These are phyloP conservation scores for Acanthamoeba triangularis DNA, from an alignment of 208 protist species.

Conservation along the genomic window DNA sequence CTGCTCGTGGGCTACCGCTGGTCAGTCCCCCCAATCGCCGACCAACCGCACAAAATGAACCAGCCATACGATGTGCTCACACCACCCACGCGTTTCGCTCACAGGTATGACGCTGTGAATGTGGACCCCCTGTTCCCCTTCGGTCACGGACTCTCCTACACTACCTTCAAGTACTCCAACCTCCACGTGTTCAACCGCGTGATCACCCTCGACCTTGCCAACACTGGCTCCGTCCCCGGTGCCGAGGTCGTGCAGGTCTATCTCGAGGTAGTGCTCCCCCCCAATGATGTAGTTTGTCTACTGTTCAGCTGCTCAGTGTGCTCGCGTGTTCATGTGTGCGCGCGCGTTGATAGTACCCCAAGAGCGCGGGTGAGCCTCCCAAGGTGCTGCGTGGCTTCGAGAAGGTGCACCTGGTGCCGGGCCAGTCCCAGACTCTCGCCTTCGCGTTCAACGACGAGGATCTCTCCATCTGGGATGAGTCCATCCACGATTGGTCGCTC, in stretches of 20 bases:
- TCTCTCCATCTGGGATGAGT: slow-evolving; percentile 82
- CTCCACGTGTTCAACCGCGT: slow-evolving; percentile 35
- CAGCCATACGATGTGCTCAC: background rate
- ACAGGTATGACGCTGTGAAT: slow-evolving; percentile 79
- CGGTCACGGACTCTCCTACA: slow-evolving; percentile 87
- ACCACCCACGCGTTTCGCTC: background rate
- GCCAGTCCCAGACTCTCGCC: slow-evolving; percentile 38
- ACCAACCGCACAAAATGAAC: background rate
- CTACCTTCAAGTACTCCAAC: slow-evolving; percentile 81
- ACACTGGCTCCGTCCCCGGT: slow-evolving; percentile 74
- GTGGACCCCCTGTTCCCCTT: slow-evolving; percentile 82
- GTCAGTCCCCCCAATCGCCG: too few species aligned
- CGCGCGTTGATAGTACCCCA: slow-evolving; percentile 61
- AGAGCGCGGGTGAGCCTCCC: slow-evolving; percentile 81
- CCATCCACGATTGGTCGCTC: slow-evolving; percentile 61
- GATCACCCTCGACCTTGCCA: slow-evolving; percentile 69
- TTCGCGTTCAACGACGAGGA: slow-evolving; percentile 71
- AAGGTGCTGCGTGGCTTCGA: slow-evolving; percentile 82
- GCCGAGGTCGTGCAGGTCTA: slow-evolving; percentile 81
- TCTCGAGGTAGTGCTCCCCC: slow-evolving; percentile 1
- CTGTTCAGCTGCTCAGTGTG: too few species aligned
- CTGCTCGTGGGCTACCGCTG: slow-evolving; percentile 84
- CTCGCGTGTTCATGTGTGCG: background rate
- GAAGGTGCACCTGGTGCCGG: slow-evolving; percentile 79
- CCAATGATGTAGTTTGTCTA: background rate